phyloP scores from a whole-genome alignment of 805 yeast genomes.

The Metschnikowia cerradonensis region DNA sequence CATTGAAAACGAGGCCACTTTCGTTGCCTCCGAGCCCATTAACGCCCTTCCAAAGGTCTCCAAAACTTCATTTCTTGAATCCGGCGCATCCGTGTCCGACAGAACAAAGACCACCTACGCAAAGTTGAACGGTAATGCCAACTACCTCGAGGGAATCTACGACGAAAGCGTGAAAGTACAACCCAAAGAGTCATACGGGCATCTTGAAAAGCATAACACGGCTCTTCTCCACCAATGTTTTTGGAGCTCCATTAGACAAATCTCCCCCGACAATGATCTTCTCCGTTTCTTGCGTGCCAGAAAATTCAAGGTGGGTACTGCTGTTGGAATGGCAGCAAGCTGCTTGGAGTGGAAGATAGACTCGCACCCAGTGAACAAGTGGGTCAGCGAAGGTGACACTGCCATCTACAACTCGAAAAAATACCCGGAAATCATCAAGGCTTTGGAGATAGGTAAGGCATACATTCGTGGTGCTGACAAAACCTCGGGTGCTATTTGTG shows the following conservation, averaged over 20 bases:
- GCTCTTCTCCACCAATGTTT: slow-evolving; percentile 17
- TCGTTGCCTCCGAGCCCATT: slow-evolving; percentile 12
- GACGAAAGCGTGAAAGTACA: slow-evolving; percentile 11
- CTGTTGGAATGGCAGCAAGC: slow-evolving; percentile 13
- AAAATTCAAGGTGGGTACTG: slow-evolving; percentile 14
- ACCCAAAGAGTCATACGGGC: slow-evolving; percentile 6
- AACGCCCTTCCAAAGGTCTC: slow-evolving; percentile 13
- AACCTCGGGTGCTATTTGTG: slow-evolving; percentile 16
- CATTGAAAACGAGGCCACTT: slow-evolving; percentile 9
- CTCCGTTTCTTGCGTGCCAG: slow-evolving; percentile 19
- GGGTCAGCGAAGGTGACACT: slow-evolving; percentile 18
- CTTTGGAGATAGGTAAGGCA: slow-evolving; percentile 16
- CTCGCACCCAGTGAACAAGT: slow-evolving; percentile 23
- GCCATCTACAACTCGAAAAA: slow-evolving; percentile 7
- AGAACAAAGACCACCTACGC: slow-evolving; percentile 7
- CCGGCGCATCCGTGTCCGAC: slow-evolving; percentile 11
- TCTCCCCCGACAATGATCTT: slow-evolving; percentile 15
- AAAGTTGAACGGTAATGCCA: slow-evolving; percentile 11
- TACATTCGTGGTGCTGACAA: slow-evolving; percentile 16
- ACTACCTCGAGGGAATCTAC: slow-evolving; percentile 7
- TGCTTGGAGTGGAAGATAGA: slow-evolving; percentile 16
- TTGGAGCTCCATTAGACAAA: slow-evolving; percentile 13
- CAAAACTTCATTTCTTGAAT: slow-evolving; percentile 7
- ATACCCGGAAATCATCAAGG: slow-evolving; percentile 16
- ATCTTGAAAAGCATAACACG: slow-evolving; percentile 9